Evolutionary conservation across 1,284 basidiomycete species (phyloP), one percentile per base, ranked within the genome.

Genomic region (Sporisorium scitamineum): DNA sequence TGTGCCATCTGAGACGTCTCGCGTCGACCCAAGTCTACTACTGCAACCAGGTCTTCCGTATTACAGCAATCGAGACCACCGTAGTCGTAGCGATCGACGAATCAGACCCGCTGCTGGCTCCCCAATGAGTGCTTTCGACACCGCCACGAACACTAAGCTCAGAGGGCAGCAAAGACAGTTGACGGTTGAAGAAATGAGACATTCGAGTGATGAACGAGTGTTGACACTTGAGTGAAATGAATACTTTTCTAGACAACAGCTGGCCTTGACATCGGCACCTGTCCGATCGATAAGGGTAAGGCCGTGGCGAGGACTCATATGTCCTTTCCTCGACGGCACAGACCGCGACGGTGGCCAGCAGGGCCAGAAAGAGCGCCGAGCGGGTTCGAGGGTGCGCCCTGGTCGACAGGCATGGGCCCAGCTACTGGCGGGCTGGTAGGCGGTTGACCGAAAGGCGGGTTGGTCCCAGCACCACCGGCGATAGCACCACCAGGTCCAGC

Each of bases 271-370:
- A 7, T 29, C 37, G 39, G 39, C 53, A 54, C 39, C 53, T 42
- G 53, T 54, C 26, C 16, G 37, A 42, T 18, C 27, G 29, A 41
- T 34, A 4, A 39, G 37, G 37, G 14, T 39, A 8, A 39, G 37
- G 16, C n/a, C 16, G 5, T 39, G 16, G 3, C 18, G 37, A 29
- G 20, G 32, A 18, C 27, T 18, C 9, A n/a, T 22, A 16, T 9
- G 34, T 54, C 24, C 53, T 54, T 41, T 10, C n/a, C 39, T 3
- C 2, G 26, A 13, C 5, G 26, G 22, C 60, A 62, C 18, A 31
- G 26, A 10, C 47, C 20, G 26, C 53, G 60, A 29, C 53, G 53
- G 29, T 62, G 59, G 7, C 59, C 52, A 18, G 52, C 52, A 27
- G 48, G 52, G 4, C 59, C 52, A 24, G 52, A 29, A n/a, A 54